Evolutionary conservation across 2,329 filamentous ascomycete genomes (phyloP).

Genomic region (Phialophora expanda): DNA sequence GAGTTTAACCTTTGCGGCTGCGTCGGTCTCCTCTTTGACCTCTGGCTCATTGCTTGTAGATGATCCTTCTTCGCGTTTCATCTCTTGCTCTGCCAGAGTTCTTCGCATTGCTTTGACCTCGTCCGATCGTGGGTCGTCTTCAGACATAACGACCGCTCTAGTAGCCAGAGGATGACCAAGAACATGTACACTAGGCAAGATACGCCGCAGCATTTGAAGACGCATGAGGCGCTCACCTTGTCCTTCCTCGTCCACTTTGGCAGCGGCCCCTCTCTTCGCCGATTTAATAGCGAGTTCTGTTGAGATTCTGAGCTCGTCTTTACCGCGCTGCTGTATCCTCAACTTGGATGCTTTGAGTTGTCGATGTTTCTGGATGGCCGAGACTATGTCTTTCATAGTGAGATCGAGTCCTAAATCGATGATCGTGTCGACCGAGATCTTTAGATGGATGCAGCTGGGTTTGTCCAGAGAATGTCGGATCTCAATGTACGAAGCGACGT

Average conservation of each 20-base stretch:
- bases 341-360: slow-evolving; percentile 74
- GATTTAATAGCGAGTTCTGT: slow-evolving; percentile 61
- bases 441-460: slow-evolving; percentile 75
- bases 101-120: slow-evolving; percentile 35
- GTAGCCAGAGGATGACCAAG: slow-evolving; percentile 85
- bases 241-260: slow-evolving; percentile 53
- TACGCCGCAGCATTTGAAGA: slow-evolving; percentile 82
- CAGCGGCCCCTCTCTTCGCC: slow-evolving; percentile 50
- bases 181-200: slow-evolving; percentile 81
- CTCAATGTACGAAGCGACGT: slow-evolving; percentile 79
- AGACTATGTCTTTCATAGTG: slow-evolving; percentile 71
- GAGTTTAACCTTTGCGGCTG: slow-evolving; percentile 23
- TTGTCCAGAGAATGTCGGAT: slow-evolving; percentile 69
- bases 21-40: slow-evolving; percentile 28
- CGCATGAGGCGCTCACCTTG: slow-evolving; percentile 73
- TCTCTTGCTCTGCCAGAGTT: slow-evolving; percentile 12
- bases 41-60: slow-evolving; percentile 19
- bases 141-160: slow-evolving; percentile 52
- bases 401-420: slow-evolving; percentile 82
- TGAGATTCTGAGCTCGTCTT: slow-evolving; percentile 72
- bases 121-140: slow-evolving; percentile 39
- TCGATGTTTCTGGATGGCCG: slow-evolving; percentile 78
- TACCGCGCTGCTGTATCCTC: slow-evolving; percentile 56
- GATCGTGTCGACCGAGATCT: slow-evolving; percentile 79
- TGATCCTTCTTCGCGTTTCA: slow-evolving; percentile 8